These are phyloP conservation scores for Ophiocordyceps sinensis DNA, from an alignment of 2,329 filamentous ascomycete species.

Conservation along the genomic window DNA sequence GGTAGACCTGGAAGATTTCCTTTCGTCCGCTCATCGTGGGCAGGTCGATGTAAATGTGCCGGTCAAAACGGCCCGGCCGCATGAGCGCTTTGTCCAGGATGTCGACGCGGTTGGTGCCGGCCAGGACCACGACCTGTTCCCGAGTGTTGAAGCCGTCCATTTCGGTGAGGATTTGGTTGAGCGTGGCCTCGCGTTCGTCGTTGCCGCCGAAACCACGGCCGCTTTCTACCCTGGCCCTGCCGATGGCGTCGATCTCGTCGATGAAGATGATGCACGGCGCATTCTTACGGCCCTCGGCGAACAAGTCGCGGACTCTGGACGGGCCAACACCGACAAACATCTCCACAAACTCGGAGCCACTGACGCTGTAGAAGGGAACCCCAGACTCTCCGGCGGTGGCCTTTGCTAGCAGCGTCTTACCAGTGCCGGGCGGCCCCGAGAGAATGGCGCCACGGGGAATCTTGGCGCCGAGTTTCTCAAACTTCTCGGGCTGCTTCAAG, in stretches of 20 bases:
- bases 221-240: constrained; percentile 72
- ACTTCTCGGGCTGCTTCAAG: constrained; percentile 82
- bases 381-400: constrained; percentile 93
- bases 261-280: constrained; percentile 99
- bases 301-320: constrained; percentile 86
- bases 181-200: constrained; percentile 89
- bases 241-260: constrained; percentile 97
- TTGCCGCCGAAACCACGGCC: constrained; percentile 67
- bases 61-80: constrained; percentile 91
- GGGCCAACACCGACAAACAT: constrained; percentile 99
- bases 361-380: constrained; percentile 96
- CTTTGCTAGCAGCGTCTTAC: constrained; percentile 95
- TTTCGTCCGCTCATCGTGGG: constrained; percentile 94
- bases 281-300: constrained; percentile 87
- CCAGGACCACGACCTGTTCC: constrained; percentile 91
- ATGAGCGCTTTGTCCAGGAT: constrained; percentile 90
- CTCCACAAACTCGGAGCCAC: constrained; percentile 96
- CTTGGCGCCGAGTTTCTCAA: constrained; percentile 89
- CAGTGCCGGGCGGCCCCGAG: constrained; percentile 93
- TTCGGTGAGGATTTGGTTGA: constrained; percentile 96
- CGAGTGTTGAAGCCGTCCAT: constrained; percentile 99
- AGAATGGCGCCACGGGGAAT: constrained; percentile 94
- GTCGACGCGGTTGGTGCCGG: constrained; percentile 91
- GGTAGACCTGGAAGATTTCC: constrained; percentile 90
- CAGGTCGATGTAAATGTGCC: constrained; percentile 87